Evolutionary conservation across 495 filamentous ascomycete species (phyloP).

Genomic region (Alectoria sarmentosa): DNA sequence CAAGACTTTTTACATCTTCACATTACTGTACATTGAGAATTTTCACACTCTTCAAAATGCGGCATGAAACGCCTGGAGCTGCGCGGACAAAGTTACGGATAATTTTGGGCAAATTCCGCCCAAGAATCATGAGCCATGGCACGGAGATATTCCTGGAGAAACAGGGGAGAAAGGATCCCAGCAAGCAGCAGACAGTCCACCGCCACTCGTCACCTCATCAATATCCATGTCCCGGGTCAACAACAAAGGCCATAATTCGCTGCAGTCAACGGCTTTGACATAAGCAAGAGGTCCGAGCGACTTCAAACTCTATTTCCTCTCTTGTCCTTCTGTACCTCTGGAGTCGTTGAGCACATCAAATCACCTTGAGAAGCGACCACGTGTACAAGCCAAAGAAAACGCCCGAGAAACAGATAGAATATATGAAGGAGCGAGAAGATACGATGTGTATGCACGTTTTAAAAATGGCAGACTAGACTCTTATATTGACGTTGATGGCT

Average conservation of each 20-base stretch:
- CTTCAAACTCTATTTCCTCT: neutral
- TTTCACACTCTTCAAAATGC: too few relatives aligned
- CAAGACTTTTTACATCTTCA: too few relatives aligned
- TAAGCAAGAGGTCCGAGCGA: neutral
- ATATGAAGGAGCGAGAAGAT: neutral
- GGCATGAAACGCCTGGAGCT: too few relatives aligned
- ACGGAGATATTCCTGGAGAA: too few relatives aligned
- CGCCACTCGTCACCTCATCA: neutral
- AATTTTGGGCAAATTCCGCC: too few relatives aligned
- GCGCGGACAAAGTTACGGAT: too few relatives aligned
- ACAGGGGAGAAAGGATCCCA: too few relatives aligned
- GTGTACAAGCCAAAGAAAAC: neutral
- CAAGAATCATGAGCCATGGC: too few relatives aligned
- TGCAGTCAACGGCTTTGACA: neutral
- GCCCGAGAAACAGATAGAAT: neutral
- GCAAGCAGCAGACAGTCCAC: neutral
- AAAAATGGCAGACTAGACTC: neutral
- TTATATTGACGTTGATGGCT: neutral
- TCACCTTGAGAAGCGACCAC: neutral
- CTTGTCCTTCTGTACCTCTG: neutral
- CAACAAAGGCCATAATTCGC: neutral
- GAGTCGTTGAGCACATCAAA: neutral
- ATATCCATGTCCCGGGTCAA: neutral
- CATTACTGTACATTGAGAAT: too few relatives aligned
- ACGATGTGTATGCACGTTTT: neutral